These are phyloP conservation scores for Nemania serpens DNA, from an alignment of 2,329 filamentous ascomycete species.

Conservation along the genomic window DNA sequence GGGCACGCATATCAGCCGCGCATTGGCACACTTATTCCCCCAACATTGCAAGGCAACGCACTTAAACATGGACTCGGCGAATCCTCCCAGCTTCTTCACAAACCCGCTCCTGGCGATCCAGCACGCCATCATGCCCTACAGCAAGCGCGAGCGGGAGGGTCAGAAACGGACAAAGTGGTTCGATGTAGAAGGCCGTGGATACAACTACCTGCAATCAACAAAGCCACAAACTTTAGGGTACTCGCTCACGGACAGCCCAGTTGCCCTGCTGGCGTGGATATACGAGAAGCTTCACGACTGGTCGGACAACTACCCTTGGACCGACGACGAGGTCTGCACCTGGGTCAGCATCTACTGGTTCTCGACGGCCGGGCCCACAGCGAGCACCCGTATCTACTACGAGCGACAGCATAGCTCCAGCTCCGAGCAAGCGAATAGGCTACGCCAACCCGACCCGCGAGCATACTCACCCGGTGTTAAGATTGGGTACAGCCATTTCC, in stretches of 20 bases:
- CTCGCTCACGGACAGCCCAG: slow-evolving; percentile 69
- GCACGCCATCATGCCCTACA: slow-evolving; percentile 60
- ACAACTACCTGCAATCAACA: slow-evolving; percentile 64
- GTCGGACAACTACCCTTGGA: slow-evolving; percentile 74
- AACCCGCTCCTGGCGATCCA: slow-evolving; percentile 63
- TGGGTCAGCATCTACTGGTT: slow-evolving; percentile 79
- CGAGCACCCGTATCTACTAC: slow-evolving; percentile 73
- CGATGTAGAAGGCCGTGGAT: slow-evolving; percentile 58
- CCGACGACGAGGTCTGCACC: slow-evolving; percentile 73
- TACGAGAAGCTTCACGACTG: slow-evolving; percentile 81
- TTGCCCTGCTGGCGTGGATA: slow-evolving; percentile 75
- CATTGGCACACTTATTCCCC: slow-evolving; percentile 64
- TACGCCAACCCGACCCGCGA: slow-evolving; percentile 16
- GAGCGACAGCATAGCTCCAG: slow-evolving; percentile 56
- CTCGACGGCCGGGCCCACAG: slow-evolving; percentile 68
- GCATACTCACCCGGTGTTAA: slow-evolving; percentile 45
- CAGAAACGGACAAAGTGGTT: slow-evolving; percentile 63
- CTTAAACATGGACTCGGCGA: slow-evolving; percentile 58
- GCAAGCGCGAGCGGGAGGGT: slow-evolving; percentile 54
- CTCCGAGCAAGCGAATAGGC: slow-evolving; percentile 28
- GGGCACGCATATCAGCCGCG: slow-evolving; percentile 68
- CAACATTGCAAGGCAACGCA: slow-evolving; percentile 62
- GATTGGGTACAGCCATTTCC: slow-evolving; percentile 57
- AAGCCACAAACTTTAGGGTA: slow-evolving; percentile 76
- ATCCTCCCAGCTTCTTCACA: slow-evolving; percentile 53